These are phyloP conservation scores for Nicotiana sylvestris DNA, from an alignment of 257 asterid species.

Conservation along the genomic window DNA sequence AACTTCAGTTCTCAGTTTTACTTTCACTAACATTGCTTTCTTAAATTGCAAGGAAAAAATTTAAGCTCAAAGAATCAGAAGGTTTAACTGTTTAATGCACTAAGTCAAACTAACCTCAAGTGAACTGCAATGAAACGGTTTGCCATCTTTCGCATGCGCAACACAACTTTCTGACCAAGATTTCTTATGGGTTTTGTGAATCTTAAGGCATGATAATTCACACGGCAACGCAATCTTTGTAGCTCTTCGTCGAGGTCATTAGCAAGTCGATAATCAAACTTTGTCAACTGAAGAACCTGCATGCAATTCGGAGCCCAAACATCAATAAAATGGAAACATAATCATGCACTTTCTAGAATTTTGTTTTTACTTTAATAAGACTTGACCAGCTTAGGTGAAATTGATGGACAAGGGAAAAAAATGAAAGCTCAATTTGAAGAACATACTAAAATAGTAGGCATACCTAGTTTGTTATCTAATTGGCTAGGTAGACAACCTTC, in stretches of 20 bases:
- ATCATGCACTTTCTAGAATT: background rate
- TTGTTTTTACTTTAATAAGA: background rate
- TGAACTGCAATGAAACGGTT: slow-evolving; percentile 88
- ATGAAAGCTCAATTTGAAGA: background rate
- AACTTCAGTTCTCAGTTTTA: slow-evolving; percentile 5
- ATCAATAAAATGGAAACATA: background rate
- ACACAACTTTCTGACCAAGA: slow-evolving; percentile 77
- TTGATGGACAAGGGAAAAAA: background rate
- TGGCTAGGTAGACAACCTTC: background rate
- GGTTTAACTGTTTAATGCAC: background rate
- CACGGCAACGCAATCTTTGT: slow-evolving; percentile 91
- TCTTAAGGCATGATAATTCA: slow-evolving; percentile 88
- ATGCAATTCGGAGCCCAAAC: slow-evolving; percentile 12
- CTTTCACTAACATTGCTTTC: background rate
- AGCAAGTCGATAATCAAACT: slow-evolving; percentile 94
- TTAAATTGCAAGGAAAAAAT: background rate
- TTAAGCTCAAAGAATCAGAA: background rate
- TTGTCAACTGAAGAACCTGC: slow-evolving; percentile 99
- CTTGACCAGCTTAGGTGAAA: background rate
- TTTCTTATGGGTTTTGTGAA: slow-evolving; percentile 77
- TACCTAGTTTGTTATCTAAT: background rate
- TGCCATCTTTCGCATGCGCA: slow-evolving; percentile 78
- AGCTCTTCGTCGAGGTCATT: slow-evolving; percentile 82
- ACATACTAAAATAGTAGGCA: background rate
- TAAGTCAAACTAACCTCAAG: slow-evolving; percentile 58